Conservation (phyloP, 345 rosid genomes). For the Clausena lansium region DNA sequence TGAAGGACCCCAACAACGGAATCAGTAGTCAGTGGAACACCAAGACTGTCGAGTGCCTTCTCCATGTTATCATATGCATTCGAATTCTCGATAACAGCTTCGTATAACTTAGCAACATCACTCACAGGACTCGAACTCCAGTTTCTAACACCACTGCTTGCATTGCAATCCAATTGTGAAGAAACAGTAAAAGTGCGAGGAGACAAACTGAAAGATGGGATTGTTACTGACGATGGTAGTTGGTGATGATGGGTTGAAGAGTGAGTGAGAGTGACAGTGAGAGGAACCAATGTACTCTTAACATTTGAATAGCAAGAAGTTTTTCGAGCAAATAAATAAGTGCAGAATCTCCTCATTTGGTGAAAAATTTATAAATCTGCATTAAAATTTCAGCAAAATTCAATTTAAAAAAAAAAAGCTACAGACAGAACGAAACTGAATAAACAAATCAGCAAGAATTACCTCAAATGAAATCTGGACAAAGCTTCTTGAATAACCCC, state of each 20-base stretch:
- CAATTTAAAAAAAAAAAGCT: no score
- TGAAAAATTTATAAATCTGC: not conserved
- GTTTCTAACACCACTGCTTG: slow-evolving; percentile 5
- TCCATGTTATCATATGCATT: slow-evolving; percentile 53
- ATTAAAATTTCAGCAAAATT: not conserved
- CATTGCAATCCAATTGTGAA: not conserved
- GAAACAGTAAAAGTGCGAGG: not conserved
- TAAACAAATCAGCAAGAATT: no score
- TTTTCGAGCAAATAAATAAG: not conserved
- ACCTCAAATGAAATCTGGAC: no score
- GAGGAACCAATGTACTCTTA: not conserved
- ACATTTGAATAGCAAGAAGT: not conserved
- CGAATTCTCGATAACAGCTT: slow-evolving; percentile 41
- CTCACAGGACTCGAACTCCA: slow-evolving; percentile 18
- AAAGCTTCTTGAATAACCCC: no score
- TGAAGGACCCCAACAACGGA: slow-evolving; percentile 58
- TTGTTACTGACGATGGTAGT: not conserved
- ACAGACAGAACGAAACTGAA: no score
- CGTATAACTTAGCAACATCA: slow-evolving; percentile 49
- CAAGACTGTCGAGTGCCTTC: slow-evolving; percentile 50
- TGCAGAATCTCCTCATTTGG: not conserved
- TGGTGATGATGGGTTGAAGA: not conserved
- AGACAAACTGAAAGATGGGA: not conserved
- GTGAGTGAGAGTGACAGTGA: not conserved
- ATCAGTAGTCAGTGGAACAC: slow-evolving; percentile 50